Conservation (phyloP, 1,139 yeast genomes). For the Candida pseudoviswanathii region DNA sequence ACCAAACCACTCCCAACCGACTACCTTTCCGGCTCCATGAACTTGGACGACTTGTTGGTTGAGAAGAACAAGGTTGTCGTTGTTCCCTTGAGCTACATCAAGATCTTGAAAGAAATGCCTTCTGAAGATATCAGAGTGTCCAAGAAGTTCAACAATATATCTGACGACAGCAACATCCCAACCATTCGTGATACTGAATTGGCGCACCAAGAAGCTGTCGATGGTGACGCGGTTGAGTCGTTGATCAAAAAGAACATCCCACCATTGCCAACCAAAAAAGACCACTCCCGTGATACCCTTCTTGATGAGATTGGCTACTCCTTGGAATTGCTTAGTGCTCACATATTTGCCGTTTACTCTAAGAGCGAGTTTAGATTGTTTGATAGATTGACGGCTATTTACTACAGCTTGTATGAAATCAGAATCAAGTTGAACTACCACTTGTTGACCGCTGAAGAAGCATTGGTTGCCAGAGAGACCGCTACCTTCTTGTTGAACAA, state of each 20-base stretch:
- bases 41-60: constrained; percentile 64
- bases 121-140: constrained; percentile 27
- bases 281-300: constrained; percentile 36
- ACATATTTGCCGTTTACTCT: constrained; percentile 69
- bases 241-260: constrained; percentile 40
- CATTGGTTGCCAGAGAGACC: constrained; percentile 54
- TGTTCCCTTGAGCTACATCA: constrained; percentile 61
- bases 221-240: constrained; percentile 19
- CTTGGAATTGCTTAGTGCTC: constrained; percentile 58
- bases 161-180: constrained; percentile 39
- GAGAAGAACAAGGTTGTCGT: constrained; percentile 52
- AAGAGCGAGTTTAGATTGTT: constrained; percentile 67
- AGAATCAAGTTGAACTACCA: constrained; percentile 60
- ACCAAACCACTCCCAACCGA: constrained; percentile 69
- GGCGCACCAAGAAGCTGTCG: constrained; percentile 33
- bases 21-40: constrained; percentile 61
- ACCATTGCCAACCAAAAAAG: constrained; percentile 44
- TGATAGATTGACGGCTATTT: constrained; percentile 54
- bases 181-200: constrained; percentile 45
- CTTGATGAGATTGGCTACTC: constrained; percentile 61
- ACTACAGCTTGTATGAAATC: constrained; percentile 62
- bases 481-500: constrained; percentile 64
- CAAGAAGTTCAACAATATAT: constrained; percentile 36
- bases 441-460: constrained; percentile 63
- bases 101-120: constrained; percentile 36